These are phyloP conservation scores for Plasmodium inui DNA, from an alignment of 169 alveolate species.

Conservation along the genomic window DNA sequence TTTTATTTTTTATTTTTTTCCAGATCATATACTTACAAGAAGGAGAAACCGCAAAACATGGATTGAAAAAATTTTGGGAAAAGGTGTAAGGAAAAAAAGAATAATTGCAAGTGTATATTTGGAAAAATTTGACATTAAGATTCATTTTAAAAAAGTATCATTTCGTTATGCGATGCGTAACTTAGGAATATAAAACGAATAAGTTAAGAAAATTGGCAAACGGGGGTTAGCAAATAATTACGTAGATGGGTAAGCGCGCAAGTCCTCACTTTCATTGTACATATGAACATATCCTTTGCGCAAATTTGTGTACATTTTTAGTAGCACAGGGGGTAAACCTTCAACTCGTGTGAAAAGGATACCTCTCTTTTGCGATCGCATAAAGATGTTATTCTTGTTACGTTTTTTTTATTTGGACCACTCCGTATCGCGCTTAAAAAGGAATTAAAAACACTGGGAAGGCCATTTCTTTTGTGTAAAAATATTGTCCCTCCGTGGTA, in stretches of 20 bases:
- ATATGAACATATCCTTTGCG: not conserved
- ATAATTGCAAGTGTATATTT: not conserved
- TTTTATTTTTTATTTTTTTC: not conserved
- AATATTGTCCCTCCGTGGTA: not conserved
- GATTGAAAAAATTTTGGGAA: not conserved
- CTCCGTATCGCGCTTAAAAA: not conserved
- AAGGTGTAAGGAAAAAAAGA: not conserved
- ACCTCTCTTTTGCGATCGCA: not conserved
- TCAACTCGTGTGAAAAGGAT: not conserved
- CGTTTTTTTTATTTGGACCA: not conserved
- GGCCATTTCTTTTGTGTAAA: not conserved
- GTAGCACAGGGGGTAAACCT: not conserved
- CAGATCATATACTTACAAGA: not conserved
- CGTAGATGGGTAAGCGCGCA: not conserved
- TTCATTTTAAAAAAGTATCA: not conserved
- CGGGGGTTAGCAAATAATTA: not conserved
- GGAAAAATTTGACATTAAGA: not conserved
- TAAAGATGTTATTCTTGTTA: not conserved
- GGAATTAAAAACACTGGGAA: not conserved
- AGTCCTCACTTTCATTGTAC: not conserved
- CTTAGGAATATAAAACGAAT: not conserved
- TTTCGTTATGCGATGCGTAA: not conserved
- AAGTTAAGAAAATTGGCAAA: not conserved
- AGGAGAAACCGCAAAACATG: not conserved
- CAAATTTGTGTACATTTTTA: not conserved